Evolutionary conservation across 2,329 filamentous ascomycete genomes (phyloP), one percentile per base, ranked within the genome.

Genomic region (Alternaria incomplexa): DNA sequence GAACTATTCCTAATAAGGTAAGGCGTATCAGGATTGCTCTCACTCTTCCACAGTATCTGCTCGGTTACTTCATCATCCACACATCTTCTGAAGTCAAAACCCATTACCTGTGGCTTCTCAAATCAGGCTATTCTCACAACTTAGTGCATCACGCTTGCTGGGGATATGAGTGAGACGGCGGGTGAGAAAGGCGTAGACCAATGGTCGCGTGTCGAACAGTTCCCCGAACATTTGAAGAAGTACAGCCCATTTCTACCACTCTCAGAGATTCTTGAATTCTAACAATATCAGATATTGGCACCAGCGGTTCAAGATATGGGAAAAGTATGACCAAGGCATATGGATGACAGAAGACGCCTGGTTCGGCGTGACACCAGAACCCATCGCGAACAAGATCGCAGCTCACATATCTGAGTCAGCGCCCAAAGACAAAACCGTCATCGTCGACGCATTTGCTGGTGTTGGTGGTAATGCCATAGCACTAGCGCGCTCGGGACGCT

Each of bases 301-400:
- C 15, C 94, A 98, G 75, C 88, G 96, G 63, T 90, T 96, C 79
- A 90, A 89, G 56, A 92, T 99, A 68, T 99, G 97, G 81, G 90
- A 90, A 15, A 87, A 86, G 71, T 99, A 97, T 77, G 91, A 97
- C 77, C 87, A 94, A 62, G 95, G 93, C 58, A 87, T 99, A 69
- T 91, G 89, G 84, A 89, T 99, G 85, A 99, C 96, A 0, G 90
- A 97, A 77, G 91, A 95, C 81, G 91, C 93, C 57, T 99, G 96
- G 96, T 99, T 96, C 78, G 96, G 94, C 58, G 94, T 98, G 8
- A 99, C 96, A 0, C 94, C 96, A 13, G 95, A 99, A 79, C 91
- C 92, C 5, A 88, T 99, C 9, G 58, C 58, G 15, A 65, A 59
- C 62, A 89, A 90, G 81, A 93, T 97, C 56, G 93, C 94, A 15